A percentile compares a stretch with the other conserved stretches of the same genome.
These are phyloP conservation scores for Physaria fendleri DNA, from an alignment of 345 rosid species.

Conservation along the genomic window DNA sequence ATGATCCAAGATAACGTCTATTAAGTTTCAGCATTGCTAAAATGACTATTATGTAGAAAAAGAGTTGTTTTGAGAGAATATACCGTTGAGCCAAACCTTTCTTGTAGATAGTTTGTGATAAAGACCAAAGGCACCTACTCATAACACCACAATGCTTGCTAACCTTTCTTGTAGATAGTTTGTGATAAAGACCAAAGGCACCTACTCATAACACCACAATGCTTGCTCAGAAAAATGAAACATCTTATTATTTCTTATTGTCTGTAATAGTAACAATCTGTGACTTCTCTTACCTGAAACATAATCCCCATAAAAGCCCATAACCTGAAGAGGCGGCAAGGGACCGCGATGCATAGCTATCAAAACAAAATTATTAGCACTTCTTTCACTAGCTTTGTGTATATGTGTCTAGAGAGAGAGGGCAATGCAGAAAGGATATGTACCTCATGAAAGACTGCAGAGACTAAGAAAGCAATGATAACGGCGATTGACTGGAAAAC, in stretches of 20 bases:
- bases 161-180: slow-evolving; percentile 66
- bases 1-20: no score
- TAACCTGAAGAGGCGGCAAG: slow-evolving; percentile 81
- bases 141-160: no score
- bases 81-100: slow-evolving; percentile 78
- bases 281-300: slow-evolving; percentile 99
- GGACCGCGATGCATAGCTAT: slow-evolving; percentile 94
- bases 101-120: slow-evolving; percentile 70
- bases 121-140: slow-evolving; percentile 93
- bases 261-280: no score
- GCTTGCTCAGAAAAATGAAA: slow-evolving; percentile 3
- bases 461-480: slow-evolving; percentile 71
- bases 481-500: slow-evolving; percentile 55
- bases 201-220: slow-evolving; percentile 40
- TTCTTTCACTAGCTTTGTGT: not conserved
- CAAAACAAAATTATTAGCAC: not conserved
- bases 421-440: not conserved
- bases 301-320: slow-evolving; percentile 97
- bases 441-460: slow-evolving; percentile 98
- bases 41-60: no score
- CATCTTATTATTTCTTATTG: not conserved
- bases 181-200: slow-evolving; percentile 81
- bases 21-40: no score
- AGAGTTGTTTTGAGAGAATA: no score
- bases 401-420: slow-evolving; percentile 1